Conservation (phyloP, 257 asterid species). For the Marsdenia floribunda region DNA sequence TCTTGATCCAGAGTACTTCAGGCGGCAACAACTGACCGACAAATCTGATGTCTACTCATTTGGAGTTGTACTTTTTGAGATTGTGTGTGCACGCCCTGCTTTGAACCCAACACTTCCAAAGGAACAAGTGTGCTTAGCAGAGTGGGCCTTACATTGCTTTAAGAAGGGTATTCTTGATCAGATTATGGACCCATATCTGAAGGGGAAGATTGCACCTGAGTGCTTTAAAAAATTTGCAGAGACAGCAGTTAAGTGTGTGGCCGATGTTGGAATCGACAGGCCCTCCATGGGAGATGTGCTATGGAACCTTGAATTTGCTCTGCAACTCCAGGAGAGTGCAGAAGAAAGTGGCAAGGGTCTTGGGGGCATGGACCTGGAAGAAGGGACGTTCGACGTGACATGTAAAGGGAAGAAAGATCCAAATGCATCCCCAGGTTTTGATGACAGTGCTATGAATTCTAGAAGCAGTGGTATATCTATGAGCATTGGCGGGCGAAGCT, state of each 20-base stretch:
- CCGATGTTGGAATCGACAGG: slow-evolving; percentile 74
- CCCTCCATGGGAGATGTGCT: slow-evolving; percentile 94
- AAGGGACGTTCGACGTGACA: slow-evolving; percentile 35
- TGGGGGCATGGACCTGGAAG: slow-evolving; percentile 32
- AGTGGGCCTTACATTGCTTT: slow-evolving; percentile 82
- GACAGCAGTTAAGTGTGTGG: slow-evolving; percentile 82
- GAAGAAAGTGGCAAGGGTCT: slow-evolving; percentile 73
- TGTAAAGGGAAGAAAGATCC: slow-evolving; percentile 57
- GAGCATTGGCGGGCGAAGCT: slow-evolving; percentile 93
- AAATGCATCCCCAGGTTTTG: slow-evolving; percentile 47
- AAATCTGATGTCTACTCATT: slow-evolving; percentile 24
- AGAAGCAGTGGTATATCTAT: slow-evolving; percentile 73
- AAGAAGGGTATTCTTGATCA: slow-evolving; percentile 74
- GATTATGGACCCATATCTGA: slow-evolving; percentile 73
- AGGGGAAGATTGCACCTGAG: slow-evolving; percentile 84
- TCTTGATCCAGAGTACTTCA: slow-evolving; percentile 85
- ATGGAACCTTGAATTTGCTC: slow-evolving; percentile 91
- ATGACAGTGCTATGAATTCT: slow-evolving; percentile 57
- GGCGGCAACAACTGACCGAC: slow-evolving; percentile 65
- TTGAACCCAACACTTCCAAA: slow-evolving; percentile 47
- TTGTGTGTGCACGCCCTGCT: slow-evolving; percentile 19
- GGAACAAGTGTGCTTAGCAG: slow-evolving; percentile 89
- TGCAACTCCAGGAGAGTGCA: slow-evolving; percentile 90
- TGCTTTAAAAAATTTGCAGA: slow-evolving; percentile 80
- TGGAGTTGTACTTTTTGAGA: slow-evolving; percentile 23